Evolutionary conservation across 306 rosid species (phyloP).

Genomic region (Mimosa bimucronata): DNA sequence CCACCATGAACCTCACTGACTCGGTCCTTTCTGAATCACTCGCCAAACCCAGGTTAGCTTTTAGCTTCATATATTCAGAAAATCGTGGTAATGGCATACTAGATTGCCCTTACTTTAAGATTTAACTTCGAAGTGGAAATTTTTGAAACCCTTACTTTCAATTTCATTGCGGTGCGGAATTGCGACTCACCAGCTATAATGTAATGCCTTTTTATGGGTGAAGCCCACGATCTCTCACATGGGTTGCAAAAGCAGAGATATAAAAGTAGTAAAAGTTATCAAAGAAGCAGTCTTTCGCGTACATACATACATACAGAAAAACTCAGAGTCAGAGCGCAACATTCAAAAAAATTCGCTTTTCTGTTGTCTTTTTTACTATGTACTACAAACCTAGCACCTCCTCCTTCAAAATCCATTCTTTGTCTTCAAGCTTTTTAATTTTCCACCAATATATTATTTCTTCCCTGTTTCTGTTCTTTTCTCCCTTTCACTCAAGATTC

Average conservation of each 20-base stretch:
- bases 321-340: slow-evolving; percentile 45
- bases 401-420: slow-evolving; percentile 44
- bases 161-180: slow-evolving; percentile 39
- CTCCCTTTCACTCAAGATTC: slow-evolving; percentile 33
- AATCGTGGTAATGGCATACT: not conserved
- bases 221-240: slow-evolving; percentile 37
- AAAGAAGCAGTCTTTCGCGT: slow-evolving; percentile 35
- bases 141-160: slow-evolving; percentile 36
- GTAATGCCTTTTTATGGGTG: slow-evolving; percentile 28
- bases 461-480: slow-evolving; percentile 37
- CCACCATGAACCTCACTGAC: slow-evolving; percentile 27
- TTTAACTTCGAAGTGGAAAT: slow-evolving; percentile 18
- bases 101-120: slow-evolving; percentile 42
- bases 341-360: slow-evolving; percentile 54
- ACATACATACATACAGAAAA: slow-evolving; percentile 36
- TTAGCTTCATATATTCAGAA: not conserved
- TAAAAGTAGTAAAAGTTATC: slow-evolving; percentile 10
- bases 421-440: slow-evolving; percentile 41
- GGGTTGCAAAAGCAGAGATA: slow-evolving; percentile 41
- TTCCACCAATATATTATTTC: not conserved
- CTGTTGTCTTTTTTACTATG: slow-evolving; percentile 35
- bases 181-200: slow-evolving; percentile 30
- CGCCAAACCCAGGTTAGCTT: slow-evolving; percentile 25
- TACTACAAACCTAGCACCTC: not conserved
- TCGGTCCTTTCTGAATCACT: slow-evolving; percentile 17